Evolutionary conservation across 371 early-diverging fungal species (phyloP), one percentile per base, ranked within the genome.

Genomic region (Mucor irregularis): DNA sequence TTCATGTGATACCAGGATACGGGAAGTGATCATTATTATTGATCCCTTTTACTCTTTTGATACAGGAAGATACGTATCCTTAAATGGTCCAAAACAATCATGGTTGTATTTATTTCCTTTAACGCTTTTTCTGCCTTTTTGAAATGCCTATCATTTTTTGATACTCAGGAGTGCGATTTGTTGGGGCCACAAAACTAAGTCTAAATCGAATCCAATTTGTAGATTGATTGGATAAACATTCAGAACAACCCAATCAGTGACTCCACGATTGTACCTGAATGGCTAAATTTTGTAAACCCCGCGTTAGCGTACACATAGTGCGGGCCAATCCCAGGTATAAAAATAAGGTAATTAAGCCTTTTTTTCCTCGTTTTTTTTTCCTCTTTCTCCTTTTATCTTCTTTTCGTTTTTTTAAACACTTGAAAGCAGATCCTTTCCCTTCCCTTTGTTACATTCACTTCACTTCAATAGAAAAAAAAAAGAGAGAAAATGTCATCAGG

Each of bases 221-320:
- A 35, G 16, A 28, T 25, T 45, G 45, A 45, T 45, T 45, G 45
- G 45, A 28, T 28, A 29, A 16, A n/a, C n/a, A n/a, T n/a, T n/a
- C 10, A 24, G 2, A 22, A 5, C 29, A 45, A 22, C 51, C 58
- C 50, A 58, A 58, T 58, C 58, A 58, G 26, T 28, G 42, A 24
- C n/a, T 31, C 37, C 49, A 56, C 43, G 42, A 58, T 42, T 50
- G 58, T 58, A 13, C 58, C 58, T 58, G 58, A 51, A 50, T 29
- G 29, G 29, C 40, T 31, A 31, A 40, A 3, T 21, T 21, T 30
- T 29, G 29, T 19, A 46, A 45, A 47, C 49, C 42, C 56, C 56
- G 46, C 31, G 17, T 51, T 51, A 19, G 11, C 26, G n/a, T n/a
- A n/a, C n/a, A n/a, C n/a, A n/a, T n/a, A n/a, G n/a, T n/a, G n/a